These are phyloP conservation scores for Fusarium equiseti DNA, from an alignment of 2,329 filamentous ascomycete species.

Conservation along the genomic window DNA sequence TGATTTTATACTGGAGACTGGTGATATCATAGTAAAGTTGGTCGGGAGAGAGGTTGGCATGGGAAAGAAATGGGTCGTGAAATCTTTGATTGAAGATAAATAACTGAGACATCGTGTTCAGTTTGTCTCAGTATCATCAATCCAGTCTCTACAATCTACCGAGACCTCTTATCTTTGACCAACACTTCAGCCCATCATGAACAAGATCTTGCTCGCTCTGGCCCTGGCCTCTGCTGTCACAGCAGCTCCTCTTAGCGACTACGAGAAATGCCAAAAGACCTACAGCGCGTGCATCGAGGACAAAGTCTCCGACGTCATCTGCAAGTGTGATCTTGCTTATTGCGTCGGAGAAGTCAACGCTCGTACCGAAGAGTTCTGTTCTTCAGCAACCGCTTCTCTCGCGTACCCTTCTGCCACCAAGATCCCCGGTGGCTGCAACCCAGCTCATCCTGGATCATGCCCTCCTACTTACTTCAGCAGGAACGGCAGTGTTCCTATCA, in stretches of 20 bases:
- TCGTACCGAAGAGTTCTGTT: constrained; percentile 12
- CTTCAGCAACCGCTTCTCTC: constrained; percentile 16
- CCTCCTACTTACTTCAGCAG: neutral
- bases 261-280: neutral
- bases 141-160: neutral
- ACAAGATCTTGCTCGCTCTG: constrained; percentile 15
- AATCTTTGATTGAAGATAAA: neutral
- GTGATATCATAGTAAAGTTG: neutral
- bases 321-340: neutral
- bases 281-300: neutral
- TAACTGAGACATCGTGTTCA: neutral
- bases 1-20: neutral
- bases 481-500: neutral
- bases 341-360: constrained; percentile 1
- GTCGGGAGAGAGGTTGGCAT: neutral
- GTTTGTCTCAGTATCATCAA: neutral
- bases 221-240: constrained; percentile 11
- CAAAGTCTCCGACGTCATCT: neutral
- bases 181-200: neutral
- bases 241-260: constrained; percentile 20
- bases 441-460: constrained; percentile 33
- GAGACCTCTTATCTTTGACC: neutral
- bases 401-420: constrained; percentile 7
- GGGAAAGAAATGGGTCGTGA: neutral
- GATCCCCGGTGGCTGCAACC: constrained; percentile 28